A percentile compares a stretch with the other conserved stretches of the same genome.
These are phyloP conservation scores for Solanum lycopersicoides DNA, from an alignment of 257 asterid species.

Conservation along the genomic window DNA sequence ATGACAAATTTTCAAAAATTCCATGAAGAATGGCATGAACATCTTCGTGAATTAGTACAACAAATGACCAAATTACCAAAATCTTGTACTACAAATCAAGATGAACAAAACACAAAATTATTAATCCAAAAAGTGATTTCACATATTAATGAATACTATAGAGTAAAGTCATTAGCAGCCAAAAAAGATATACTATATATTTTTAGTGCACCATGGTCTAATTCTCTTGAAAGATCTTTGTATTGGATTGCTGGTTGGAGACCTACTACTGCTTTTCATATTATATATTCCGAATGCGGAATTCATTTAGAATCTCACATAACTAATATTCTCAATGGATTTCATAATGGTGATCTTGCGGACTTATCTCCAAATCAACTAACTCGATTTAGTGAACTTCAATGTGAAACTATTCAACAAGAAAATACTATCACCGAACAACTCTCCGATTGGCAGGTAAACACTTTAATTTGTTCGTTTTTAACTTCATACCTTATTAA, in stretches of 20 bases:
- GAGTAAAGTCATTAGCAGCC: constrained; percentile 26
- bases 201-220: neutral
- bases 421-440: constrained; percentile 52
- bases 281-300: constrained; percentile 63
- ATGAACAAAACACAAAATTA: constrained; percentile 15
- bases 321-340: constrained; percentile 42
- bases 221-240: constrained; percentile 52
- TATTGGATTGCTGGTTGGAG: constrained; percentile 88
- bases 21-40: constrained; percentile 45
- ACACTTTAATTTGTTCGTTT: neutral
- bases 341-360: constrained; percentile 55
- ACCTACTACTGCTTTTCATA: constrained; percentile 79
- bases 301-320: constrained; percentile 58
- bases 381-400: constrained; percentile 67
- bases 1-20: constrained; percentile 30
- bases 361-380: constrained; percentile 62
- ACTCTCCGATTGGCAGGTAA: constrained; percentile 75
- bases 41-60: constrained; percentile 25
- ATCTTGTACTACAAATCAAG: constrained; percentile 23
- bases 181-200: neutral
- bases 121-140: constrained; percentile 28
- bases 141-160: constrained; percentile 50
- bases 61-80: constrained; percentile 28
- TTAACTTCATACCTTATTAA: too few relatives aligned
- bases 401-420: constrained; percentile 41